Base-by-base conservation (phyloP, 495 filamentous ascomycete genomes). In the Physcia stellaris region DNA sequence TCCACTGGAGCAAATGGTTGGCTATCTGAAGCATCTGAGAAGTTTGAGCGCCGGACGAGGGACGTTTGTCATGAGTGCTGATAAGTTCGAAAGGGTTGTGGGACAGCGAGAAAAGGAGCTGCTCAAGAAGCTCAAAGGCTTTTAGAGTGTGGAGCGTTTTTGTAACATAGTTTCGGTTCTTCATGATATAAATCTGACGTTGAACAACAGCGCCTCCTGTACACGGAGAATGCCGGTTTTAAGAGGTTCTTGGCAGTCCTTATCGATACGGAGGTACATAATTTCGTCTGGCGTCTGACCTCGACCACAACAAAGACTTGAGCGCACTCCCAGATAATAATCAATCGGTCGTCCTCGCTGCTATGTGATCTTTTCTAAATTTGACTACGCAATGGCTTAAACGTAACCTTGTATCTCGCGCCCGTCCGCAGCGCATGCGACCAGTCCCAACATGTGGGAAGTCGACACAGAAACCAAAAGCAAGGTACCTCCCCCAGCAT, bases 1-100 rank as follows among this genome's bases (percentile, higher is more conserved):
- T 21, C 92, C 92, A 29, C 60, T 96, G 39, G 87, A 86, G 56
- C 88, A 96, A 58, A 95, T 96, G 87, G 81, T 95, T 35, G 86
- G 88, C 23, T 99, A 99, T 60, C 59, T 96, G 50, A 86, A 81
- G 57, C 83, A 92, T 56, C 61, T 99, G 52, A 63, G 92, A 28
- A 85, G 80, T 55, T 59, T 93, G 62, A 99, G 87, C 12, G 79
- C 76, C 7, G 92, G 92, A 0, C 68, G 90, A 20, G 92, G 93
- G 19, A 83, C 84, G 4, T 84, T 99, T 57, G 81, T 90, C 20
- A 87, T 99, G 85, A 77, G 68, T 35, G 75, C 92, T 24, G 87
- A 94, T 62, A 73, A 73, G 26, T 99, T 94, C 57, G 87, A 96
- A 62, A 71, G 70, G 53, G 83, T 99, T 59, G 75, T 73, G 31